These are phyloP conservation scores for Lachnellula hyalina DNA, from an alignment of 2,329 filamentous ascomycete species.

Conservation along the genomic window DNA sequence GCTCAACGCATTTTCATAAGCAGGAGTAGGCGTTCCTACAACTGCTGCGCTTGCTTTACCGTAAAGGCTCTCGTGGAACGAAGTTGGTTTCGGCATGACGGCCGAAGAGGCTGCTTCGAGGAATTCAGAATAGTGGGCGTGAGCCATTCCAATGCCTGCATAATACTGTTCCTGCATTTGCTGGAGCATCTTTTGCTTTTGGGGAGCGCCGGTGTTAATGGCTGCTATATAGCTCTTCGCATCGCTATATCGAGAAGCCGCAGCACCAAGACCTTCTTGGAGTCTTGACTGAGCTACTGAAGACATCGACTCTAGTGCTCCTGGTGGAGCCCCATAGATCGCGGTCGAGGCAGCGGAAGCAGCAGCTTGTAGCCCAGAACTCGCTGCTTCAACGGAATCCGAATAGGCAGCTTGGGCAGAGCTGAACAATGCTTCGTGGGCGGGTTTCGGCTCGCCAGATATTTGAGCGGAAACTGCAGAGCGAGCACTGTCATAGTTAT, in stretches of 20 bases:
- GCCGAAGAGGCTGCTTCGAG: conserved; percentile 65
- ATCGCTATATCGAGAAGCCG: conserved; percentile 64
- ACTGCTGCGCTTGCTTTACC: conserved; percentile 19
- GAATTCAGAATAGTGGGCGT: conserved; percentile 74
- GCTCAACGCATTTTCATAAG: conserved; percentile 20
- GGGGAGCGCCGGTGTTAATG: conserved; percentile 43
- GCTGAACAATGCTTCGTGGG: conserved; percentile 63
- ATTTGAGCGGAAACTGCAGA: conserved; percentile 63
- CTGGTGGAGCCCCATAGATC: conserved; percentile 47
- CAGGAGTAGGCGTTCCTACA: conserved; percentile 21
- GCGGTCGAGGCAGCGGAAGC: conserved; percentile 47
- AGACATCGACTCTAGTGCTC: conserved; percentile 50
- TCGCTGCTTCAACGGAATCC: conserved; percentile 57
- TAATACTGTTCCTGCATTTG: conserved; percentile 66
- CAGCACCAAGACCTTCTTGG: conserved; percentile 63
- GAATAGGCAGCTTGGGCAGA: conserved; percentile 66
- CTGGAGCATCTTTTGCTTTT: conserved; percentile 50
- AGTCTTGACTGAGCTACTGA: conserved; percentile 67
- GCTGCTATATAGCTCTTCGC: conserved; percentile 63
- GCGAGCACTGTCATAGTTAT: conserved; percentile 63
- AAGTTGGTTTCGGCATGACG: conserved; percentile 55
- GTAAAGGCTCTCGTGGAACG: conserved; percentile 35
- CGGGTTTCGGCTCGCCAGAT: conserved; percentile 62
- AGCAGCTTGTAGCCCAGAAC: conserved; percentile 50
- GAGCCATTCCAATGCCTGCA: conserved; percentile 70